Evolutionary conservation across 192 early-diverging fungal species (phyloP), one percentile per base, ranked within the genome.

Genomic region (Coemansia javaensis): DNA sequence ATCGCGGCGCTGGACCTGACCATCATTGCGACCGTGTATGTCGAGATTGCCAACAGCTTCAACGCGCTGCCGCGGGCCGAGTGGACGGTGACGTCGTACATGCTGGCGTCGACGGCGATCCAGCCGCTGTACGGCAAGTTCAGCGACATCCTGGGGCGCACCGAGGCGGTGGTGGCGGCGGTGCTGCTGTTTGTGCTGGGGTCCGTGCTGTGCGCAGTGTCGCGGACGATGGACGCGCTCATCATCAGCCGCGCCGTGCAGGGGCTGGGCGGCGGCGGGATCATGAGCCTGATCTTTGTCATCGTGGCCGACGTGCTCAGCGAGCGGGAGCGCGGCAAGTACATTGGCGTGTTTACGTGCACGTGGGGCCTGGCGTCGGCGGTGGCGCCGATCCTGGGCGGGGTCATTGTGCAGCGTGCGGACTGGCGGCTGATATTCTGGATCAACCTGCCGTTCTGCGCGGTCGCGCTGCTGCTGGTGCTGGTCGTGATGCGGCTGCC

Each of bases 81-180:
- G 20, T 96, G 93, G 93, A 83, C 93, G 30, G 87, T 86, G 18
- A 87, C 82, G 0, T 71, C 81, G 16, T 91, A 89, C 42, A 77
- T 90, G 42, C 61, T 88, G 33, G 74, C 79, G 20, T 61, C 52
- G 5, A 80, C 83, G 11, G 80, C 86, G 5, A 77, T 85, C 34
- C 74, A 84, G 51, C 81, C 83, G 43, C 59, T 78, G 3, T 93
- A 77, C 63, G 90, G 84, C 39, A 88, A 89, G 53, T 79, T 96
- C 44, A 81, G 88, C 37, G 93, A 98, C 53, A 95, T 95, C 49
- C 87, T 94, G 72, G 91, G 91, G 18, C 81, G 91, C 25, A 87
- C 91, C 53, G 42, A 63, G n/a, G 79, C 80, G n/a, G 82, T 97
- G 24, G 47, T 93, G 0, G 76, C 81, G 27, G 86, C 89, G 2